A percentile compares a stretch with the other conserved stretches of the same genome.
These are phyloP conservation scores for Leccinum disarticulatum DNA, from an alignment of 768 basidiomycete genomes.

Conservation along the genomic window DNA sequence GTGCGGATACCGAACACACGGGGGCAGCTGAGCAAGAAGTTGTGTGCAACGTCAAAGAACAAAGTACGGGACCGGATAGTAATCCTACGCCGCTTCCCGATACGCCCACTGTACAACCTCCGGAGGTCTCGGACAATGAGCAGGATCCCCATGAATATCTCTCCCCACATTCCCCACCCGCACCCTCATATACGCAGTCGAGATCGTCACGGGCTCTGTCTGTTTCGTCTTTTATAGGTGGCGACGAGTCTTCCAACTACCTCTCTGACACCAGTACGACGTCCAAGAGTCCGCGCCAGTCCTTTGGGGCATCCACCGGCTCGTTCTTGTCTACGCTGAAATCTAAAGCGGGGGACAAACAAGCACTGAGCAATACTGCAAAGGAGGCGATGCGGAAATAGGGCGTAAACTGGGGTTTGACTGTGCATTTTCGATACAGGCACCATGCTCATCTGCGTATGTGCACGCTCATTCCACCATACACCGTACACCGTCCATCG, in stretches of 20 bases:
- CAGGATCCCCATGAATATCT: constrained; percentile 19
- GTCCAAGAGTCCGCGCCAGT: constrained; percentile 41
- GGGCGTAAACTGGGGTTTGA: constrained; percentile 68
- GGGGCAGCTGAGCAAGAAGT: constrained; percentile 27
- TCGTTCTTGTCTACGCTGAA: constrained; percentile 79
- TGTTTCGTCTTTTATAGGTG: constrained; percentile 34
- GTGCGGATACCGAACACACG: constrained; percentile 38
- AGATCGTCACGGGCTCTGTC: constrained; percentile 37
- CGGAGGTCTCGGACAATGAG: no score
- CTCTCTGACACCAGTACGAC: constrained; percentile 34
- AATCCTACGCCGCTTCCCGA: constrained; percentile 24
- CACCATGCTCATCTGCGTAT: no score
- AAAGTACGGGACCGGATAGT: constrained; percentile 38
- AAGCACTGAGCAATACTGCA: constrained; percentile 80
- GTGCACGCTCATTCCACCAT: no score
- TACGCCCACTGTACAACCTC: constrained; percentile 5
- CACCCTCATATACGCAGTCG: constrained; percentile 33
- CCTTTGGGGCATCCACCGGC: constrained; percentile 39
- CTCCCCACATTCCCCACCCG: constrained; percentile 44
- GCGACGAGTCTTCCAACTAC: constrained; percentile 29
- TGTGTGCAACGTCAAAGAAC: constrained; percentile 20
- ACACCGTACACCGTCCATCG: no score
- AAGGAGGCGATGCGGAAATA: constrained; percentile 92
- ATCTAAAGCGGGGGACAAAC: constrained; percentile 77
- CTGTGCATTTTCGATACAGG: no score